phyloP scores from a whole-genome alignment of 1,284 basidiomycete species.

The Crucibulum cyathiforme region DNA sequence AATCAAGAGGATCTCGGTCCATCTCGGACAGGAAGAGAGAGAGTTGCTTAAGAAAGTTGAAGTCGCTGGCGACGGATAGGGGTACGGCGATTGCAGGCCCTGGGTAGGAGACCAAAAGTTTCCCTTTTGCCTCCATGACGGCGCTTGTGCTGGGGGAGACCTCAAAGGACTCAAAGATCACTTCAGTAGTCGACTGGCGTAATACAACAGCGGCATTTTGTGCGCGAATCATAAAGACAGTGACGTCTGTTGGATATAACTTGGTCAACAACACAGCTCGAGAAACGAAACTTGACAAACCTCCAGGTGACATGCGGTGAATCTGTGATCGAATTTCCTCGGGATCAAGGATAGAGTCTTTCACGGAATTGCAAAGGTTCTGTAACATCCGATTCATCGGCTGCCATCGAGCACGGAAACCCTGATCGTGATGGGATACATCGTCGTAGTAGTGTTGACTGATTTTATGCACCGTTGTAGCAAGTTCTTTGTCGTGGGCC shows the following conservation, averaged over 20 bases:
- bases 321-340: conserved; percentile 5
- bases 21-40: conserved; percentile 40
- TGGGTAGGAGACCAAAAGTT: conserved; percentile 43
- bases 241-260: conserved; percentile 25
- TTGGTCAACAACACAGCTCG: not conserved
- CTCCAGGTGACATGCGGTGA: not conserved
- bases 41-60: conserved; percentile 33
- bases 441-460: not conserved
- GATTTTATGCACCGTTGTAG: conserved; percentile 7
- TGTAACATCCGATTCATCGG: conserved; percentile 26
- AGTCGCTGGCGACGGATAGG: conserved; percentile 13
- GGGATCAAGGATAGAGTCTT: not conserved
- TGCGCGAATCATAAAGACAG: conserved; percentile 41
- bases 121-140: conserved; percentile 44
- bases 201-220: conserved; percentile 54
- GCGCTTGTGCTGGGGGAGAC: conserved; percentile 36
- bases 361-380: conserved; percentile 11
- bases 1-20: conserved; percentile 26
- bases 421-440: too few relatives aligned
- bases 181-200: conserved; percentile 24
- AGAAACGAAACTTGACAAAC: conserved; percentile 4
- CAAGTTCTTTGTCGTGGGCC: conserved; percentile 27
- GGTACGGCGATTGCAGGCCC: conserved; percentile 31
- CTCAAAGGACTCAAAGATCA: conserved; percentile 50
- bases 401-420: conserved; percentile 22